phyloP scores from a whole-genome alignment of 345 rosid species.

The Ceriops zippeliana region DNA sequence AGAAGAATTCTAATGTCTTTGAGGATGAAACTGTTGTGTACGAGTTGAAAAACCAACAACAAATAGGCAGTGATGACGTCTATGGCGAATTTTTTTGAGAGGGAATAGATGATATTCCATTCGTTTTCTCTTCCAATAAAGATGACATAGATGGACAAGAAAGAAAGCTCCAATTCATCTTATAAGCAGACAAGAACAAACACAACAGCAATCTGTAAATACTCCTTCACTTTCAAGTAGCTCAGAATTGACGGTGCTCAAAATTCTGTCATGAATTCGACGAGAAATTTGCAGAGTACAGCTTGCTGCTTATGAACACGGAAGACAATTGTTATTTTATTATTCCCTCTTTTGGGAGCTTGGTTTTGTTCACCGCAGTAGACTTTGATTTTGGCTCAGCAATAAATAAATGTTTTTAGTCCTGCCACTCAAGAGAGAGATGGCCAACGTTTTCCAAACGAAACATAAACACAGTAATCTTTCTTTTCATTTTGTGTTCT shows the following conservation, averaged over 20 bases:
- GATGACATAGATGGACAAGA: conserved; percentile 31
- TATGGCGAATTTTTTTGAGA: not conserved
- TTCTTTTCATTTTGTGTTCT: too few relatives aligned
- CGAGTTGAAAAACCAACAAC: not conserved
- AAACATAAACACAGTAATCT: too few relatives aligned
- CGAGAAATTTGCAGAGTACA: not conserved
- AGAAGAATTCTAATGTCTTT: conserved; percentile 40
- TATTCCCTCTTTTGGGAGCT: too few relatives aligned
- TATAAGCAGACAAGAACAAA: conserved; percentile 18
- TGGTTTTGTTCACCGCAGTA: not conserved
- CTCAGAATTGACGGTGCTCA: not conserved
- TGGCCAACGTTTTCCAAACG: too few relatives aligned
- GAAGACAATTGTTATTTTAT: not conserved
- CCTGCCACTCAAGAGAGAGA: not conserved
- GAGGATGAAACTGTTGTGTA: conserved; percentile 23
- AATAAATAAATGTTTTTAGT: not conserved
- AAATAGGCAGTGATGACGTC: not conserved
- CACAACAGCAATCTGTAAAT: not conserved
- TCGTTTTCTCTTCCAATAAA: conserved; percentile 28
- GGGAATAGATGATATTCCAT: conserved; percentile 15
- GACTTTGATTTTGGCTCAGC: not conserved
- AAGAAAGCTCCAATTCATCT: conserved; percentile 31
- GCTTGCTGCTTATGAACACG: not conserved
- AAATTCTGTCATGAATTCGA: not conserved
- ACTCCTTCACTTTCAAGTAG: not conserved